Percentiles rank a stretch among this genome's conserved stretches.
Conservation (phyloP, 192 early-diverging fungal genomes). For the Coemansia sp. region DNA sequence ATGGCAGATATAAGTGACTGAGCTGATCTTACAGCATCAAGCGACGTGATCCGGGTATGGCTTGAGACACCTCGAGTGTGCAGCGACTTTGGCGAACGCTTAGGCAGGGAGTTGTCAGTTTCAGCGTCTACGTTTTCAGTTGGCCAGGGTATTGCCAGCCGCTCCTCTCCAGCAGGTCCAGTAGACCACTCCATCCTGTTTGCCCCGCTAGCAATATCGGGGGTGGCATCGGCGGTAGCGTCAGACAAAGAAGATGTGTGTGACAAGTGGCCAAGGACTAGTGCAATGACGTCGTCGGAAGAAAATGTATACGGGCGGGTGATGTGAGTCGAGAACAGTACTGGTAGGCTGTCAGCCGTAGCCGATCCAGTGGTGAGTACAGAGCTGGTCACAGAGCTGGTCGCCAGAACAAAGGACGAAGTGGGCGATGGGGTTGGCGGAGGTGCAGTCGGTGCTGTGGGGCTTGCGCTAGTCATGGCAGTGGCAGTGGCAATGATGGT, state of each 20-base stretch:
- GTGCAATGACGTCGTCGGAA: slow-evolving; percentile 20
- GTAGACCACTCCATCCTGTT: slow-evolving; percentile 8
- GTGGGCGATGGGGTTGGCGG: neutral
- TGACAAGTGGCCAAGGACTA: slow-evolving; percentile 14
- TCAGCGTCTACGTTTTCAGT: neutral
- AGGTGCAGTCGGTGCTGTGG: neutral
- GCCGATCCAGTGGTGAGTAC: neutral
- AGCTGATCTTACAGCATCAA: slow-evolving; percentile 15
- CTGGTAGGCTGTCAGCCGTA: neutral
- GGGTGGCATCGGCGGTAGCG: neutral
- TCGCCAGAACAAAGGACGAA: too few relatives aligned
- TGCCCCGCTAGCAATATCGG: slow-evolving; percentile 1
- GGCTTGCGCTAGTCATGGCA: neutral
- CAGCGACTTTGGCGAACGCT: neutral
- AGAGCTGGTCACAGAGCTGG: too few relatives aligned
- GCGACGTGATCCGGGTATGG: neutral
- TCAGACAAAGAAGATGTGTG: neutral
- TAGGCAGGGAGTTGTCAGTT: neutral
- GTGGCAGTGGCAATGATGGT: neutral
- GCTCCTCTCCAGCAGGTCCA: neutral
- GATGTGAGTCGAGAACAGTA: neutral
- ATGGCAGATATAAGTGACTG: slow-evolving; percentile 29
- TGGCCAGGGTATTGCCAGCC: neutral
- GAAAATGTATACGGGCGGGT: slow-evolving; percentile 5
- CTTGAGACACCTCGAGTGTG: neutral